Percentiles rank a stretch among this genome's conserved stretches.
These are phyloP conservation scores for Phaffia rhodozyma DNA, from an alignment of 1,284 basidiomycete genomes.

Conservation along the genomic window DNA sequence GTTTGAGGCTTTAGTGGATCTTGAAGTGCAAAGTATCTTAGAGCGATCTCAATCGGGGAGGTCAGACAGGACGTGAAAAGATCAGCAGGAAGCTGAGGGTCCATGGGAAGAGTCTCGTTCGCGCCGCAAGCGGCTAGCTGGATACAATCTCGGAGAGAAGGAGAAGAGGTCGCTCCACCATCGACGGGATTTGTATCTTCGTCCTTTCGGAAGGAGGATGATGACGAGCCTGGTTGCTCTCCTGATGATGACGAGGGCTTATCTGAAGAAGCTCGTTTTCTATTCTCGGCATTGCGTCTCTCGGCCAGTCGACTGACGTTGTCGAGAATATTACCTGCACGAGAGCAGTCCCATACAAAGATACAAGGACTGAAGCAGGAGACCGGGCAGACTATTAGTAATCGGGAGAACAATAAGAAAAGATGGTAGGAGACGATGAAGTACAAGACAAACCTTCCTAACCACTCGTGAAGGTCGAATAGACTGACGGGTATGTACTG, in stretches of 20 bases:
- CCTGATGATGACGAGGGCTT: conserved; percentile 9
- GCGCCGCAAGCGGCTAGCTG: conserved; percentile 91
- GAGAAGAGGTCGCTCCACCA: conserved; percentile 41
- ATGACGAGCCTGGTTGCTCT: conserved; percentile 24
- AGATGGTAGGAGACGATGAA: too few species aligned
- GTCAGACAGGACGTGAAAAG: conserved; percentile 96
- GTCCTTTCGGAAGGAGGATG: conserved; percentile 1
- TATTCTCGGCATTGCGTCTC: conserved; percentile 62
- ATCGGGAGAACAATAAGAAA: conserved; percentile 14
- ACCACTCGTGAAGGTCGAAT: conserved; percentile 82
- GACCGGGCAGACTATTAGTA: conserved; percentile 22
- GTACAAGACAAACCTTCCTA: conserved; percentile 42
- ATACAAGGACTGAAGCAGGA: conserved; percentile 61
- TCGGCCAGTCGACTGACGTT: conserved; percentile 86
- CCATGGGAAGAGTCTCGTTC: conserved; percentile 84
- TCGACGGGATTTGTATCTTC: conserved; percentile 25
- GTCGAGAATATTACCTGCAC: conserved; percentile 80
- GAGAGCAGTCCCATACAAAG: conserved; percentile 97
- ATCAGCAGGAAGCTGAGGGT: conserved; percentile 91
- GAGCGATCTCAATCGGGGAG: conserved; percentile 92
- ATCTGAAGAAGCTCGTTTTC: conserved; percentile 23
- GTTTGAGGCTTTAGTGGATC: conserved; percentile 55
- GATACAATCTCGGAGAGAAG: conserved; percentile 71
- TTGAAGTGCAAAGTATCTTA: conserved; percentile 87
- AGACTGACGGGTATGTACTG: conserved; percentile 97